Conservation (phyloP, 2,329 filamentous ascomycete genomes). For the Mycosphaerella arachidis region DNA sequence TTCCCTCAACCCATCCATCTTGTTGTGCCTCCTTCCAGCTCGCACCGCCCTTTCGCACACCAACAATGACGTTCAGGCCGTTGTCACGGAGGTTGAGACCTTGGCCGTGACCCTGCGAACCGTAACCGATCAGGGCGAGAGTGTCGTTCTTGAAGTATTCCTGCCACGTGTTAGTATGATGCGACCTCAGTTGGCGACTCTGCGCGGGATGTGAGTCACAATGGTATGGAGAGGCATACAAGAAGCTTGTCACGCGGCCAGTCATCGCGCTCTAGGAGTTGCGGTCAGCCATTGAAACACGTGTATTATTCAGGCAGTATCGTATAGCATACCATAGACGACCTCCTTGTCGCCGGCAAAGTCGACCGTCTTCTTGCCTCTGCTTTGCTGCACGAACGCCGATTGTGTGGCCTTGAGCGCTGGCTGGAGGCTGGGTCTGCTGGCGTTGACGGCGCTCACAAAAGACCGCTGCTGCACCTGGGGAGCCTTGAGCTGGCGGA, state of each 20-base stretch:
- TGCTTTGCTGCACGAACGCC: slow-evolving; percentile 56
- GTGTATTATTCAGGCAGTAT: neutral
- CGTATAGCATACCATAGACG: slow-evolving; percentile 75
- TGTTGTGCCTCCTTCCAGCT: slow-evolving; percentile 97
- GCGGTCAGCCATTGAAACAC: slow-evolving; percentile 28
- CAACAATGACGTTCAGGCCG: slow-evolving; percentile 97
- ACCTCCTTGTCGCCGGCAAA: slow-evolving; percentile 93
- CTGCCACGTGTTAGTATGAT: slow-evolving; percentile 46
- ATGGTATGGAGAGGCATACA: slow-evolving; percentile 49
- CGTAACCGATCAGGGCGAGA: slow-evolving; percentile 97
- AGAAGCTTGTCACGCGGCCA: slow-evolving; percentile 98
- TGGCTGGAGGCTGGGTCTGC: slow-evolving; percentile 40
- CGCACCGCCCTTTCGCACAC: slow-evolving; percentile 95
- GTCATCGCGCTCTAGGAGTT: slow-evolving; percentile 77
- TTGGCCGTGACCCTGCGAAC: slow-evolving; percentile 96
- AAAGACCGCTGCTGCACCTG: slow-evolving; percentile 55
- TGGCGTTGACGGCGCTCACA: slow-evolving; percentile 53
- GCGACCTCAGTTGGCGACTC: neutral
- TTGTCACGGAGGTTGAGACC: slow-evolving; percentile 99
- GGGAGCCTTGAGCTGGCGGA: slow-evolving; percentile 51
- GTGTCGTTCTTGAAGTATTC: slow-evolving; percentile 99
- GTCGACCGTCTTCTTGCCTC: slow-evolving; percentile 97
- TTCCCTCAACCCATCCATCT: slow-evolving; percentile 97
- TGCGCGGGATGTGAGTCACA: slow-evolving; percentile 7
- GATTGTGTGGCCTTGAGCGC: slow-evolving; percentile 45